Evolutionary conservation across 345 rosid species (phyloP).

Genomic region (Physaria fendleri): DNA sequence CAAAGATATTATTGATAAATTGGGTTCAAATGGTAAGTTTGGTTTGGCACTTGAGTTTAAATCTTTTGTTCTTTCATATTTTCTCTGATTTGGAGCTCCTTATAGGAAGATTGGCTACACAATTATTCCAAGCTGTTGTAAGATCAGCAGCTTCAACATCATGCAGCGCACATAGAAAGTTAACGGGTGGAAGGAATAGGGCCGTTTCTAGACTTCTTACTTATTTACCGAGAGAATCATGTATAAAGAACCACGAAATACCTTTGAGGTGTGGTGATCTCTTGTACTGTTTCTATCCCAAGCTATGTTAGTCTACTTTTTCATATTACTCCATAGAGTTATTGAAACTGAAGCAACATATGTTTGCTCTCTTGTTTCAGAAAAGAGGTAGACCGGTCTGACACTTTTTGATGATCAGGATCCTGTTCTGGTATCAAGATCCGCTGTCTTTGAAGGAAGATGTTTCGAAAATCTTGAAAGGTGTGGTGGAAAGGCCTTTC

Average conservation of each 20-base stretch:
- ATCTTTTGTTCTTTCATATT: not conserved
- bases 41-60: not conserved
- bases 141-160: constrained; percentile 47
- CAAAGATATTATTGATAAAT: constrained; percentile 32
- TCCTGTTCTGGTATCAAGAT: constrained; percentile 65
- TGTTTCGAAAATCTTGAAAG: constrained; percentile 53
- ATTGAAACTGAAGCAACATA: constrained; percentile 7
- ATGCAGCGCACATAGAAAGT: constrained; percentile 13
- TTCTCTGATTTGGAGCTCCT: constrained; percentile 1
- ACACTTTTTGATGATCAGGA: constrained; percentile 40
- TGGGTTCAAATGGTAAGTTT: constrained; percentile 42
- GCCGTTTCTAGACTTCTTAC: constrained; percentile 38
- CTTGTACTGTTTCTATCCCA: not conserved
- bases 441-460: constrained; percentile 53
- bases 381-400: constrained; percentile 25
- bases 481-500: constrained; percentile 52
- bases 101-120: constrained; percentile 37
- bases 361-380: constrained; percentile 25
- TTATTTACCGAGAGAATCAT: constrained; percentile 38
- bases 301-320: not conserved
- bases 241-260: constrained; percentile 31
- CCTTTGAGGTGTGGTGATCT: constrained; percentile 52
- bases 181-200: constrained; percentile 23
- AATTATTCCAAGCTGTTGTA: constrained; percentile 43
- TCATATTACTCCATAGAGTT: not conserved